Evolutionary conservation across 495 filamentous ascomycete species (phyloP).

Genomic region (Lophiotrema nucula): DNA sequence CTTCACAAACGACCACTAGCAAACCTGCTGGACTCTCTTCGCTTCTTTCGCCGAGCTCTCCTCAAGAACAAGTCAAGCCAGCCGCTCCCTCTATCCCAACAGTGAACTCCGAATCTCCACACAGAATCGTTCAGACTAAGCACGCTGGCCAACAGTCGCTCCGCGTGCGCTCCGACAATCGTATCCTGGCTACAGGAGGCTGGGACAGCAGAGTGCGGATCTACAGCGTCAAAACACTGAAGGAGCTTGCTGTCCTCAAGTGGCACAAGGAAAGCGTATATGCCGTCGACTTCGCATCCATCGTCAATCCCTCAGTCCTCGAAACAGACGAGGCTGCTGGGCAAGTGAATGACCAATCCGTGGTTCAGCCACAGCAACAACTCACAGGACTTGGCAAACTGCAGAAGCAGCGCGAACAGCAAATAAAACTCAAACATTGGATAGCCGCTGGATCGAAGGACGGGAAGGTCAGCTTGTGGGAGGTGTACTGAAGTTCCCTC

Average conservation of each 20-base stretch:
- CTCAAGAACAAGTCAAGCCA: conserved; percentile 3
- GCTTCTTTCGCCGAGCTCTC: conserved; percentile 7
- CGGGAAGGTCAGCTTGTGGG: conserved; percentile 94
- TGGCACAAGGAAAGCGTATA: conserved; percentile 94
- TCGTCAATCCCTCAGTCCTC: conserved; percentile 28
- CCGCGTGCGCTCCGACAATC: conserved; percentile 72
- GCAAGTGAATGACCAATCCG: neutral
- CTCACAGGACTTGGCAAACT: conserved; percentile 22
- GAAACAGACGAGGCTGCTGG: neutral
- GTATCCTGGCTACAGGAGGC: conserved; percentile 84
- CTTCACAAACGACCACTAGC: neutral
- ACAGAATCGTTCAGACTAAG: conserved; percentile 60
- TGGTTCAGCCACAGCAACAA: neutral
- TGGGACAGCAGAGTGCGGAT: conserved; percentile 84
- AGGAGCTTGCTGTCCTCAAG: conserved; percentile 88
- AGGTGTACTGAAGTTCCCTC: conserved; percentile 64
- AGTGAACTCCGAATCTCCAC: conserved; percentile 16
- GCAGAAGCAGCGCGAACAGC: conserved; percentile 47
- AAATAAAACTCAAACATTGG: conserved; percentile 77
- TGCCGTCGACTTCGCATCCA: conserved; percentile 71
- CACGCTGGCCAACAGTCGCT: conserved; percentile 88
- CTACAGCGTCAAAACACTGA: conserved; percentile 77
- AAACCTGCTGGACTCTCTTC: conserved; percentile 2
- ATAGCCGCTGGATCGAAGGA: conserved; percentile 89
- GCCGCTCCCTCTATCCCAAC: conserved; percentile 35